Conservation (phyloP, 2,329 filamentous ascomycete species). For the Penicillium aurantiogriseum region DNA sequence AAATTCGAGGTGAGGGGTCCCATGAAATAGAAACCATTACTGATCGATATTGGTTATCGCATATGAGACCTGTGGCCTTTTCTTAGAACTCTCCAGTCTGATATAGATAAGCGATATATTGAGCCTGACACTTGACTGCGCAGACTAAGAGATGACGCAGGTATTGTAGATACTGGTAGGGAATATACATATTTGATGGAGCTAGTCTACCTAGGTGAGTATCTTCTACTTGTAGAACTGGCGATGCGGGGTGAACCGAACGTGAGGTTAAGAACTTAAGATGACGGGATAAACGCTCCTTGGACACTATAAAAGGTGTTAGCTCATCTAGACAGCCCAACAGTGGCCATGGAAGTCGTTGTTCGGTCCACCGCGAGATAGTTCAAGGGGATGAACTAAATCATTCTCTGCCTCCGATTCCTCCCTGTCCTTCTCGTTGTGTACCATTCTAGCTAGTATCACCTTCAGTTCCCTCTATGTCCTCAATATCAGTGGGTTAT, state of each 20-base stretch:
- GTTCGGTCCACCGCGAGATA: too few relatives aligned
- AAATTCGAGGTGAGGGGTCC: neutral
- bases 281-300: constrained; percentile 1
- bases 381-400: constrained; percentile 34
- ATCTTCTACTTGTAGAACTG: neutral
- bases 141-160: too few relatives aligned
- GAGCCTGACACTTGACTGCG: too few relatives aligned
- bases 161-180: too few relatives aligned
- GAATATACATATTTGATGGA: too few relatives aligned
- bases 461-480: constrained; percentile 74
- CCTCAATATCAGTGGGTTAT: constrained; percentile 60
- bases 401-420: constrained; percentile 70
- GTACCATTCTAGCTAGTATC: constrained; percentile 63
- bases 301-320: constrained; percentile 4
- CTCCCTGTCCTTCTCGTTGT: constrained; percentile 64
- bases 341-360: constrained; percentile 2
- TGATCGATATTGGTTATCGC: neutral
- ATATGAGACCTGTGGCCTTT: neutral
- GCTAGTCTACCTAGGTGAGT: too few relatives aligned
- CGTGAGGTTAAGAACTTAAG: neutral
- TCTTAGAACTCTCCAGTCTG: too few relatives aligned
- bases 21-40: neutral
- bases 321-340: constrained; percentile 6
- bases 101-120: too few relatives aligned
- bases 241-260: constrained; percentile 5